A percentile compares a stretch with the other conserved stretches of the same genome.
These are phyloP conservation scores for Phytomonas francai DNA, from an alignment of 208 protist genomes.

Conservation along the genomic window DNA sequence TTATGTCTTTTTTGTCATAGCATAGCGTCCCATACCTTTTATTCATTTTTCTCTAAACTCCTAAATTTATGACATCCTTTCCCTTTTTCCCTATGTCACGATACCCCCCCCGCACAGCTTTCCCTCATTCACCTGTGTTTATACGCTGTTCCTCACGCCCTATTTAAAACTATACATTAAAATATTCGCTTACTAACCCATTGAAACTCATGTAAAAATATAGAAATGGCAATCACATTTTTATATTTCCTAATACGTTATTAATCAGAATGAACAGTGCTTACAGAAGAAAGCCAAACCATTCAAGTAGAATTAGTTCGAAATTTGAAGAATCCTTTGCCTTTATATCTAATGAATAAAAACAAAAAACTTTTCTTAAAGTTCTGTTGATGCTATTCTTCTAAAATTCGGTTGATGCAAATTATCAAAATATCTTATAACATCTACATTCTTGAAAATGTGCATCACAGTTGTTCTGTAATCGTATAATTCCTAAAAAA, in stretches of 20 bases:
- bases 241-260: neutral
- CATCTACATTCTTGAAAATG: neutral
- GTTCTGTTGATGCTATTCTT: neutral
- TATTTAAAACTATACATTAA: too few species aligned
- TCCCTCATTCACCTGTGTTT: too few species aligned
- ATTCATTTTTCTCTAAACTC: too few species aligned
- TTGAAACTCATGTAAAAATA: neutral
- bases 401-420: conserved; percentile 5
- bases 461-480: neutral
- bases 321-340: neutral
- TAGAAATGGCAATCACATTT: neutral
- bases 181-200: too few species aligned
- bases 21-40: too few species aligned
- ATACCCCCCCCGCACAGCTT: too few species aligned
- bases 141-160: too few species aligned
- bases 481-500: conserved; percentile 3
- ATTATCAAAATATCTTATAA: neutral
- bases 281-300: neutral
- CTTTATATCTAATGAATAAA: conserved; percentile 6
- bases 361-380: conserved; percentile 1
- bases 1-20: too few species aligned
- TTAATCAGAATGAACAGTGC: neutral
- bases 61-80: too few species aligned
- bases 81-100: too few species aligned
- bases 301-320: neutral